These are phyloP conservation scores for Pholiota conissans DNA, from an alignment of 768 basidiomycete genomes.

Conservation along the genomic window DNA sequence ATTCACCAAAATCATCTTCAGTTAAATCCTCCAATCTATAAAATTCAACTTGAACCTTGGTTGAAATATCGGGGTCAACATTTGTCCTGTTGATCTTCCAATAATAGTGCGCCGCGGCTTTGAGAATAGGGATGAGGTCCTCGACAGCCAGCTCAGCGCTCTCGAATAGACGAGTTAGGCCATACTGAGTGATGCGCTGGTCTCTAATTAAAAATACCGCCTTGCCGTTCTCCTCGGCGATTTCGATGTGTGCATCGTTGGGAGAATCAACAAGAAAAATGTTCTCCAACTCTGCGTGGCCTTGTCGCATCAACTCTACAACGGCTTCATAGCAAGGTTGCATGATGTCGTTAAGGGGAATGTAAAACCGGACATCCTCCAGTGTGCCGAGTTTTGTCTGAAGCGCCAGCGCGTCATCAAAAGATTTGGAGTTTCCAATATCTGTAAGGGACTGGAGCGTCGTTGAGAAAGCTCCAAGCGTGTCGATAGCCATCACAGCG, in stretches of 20 bases:
- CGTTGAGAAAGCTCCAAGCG: slow-evolving; percentile 6
- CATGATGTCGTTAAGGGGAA: slow-evolving; percentile 7
- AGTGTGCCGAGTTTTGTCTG: slow-evolving; percentile 9
- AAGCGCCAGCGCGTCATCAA: slow-evolving; percentile 1
- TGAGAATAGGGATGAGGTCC: slow-evolving; percentile 7
- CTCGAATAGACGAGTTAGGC: slow-evolving; percentile 6
- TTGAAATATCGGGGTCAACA: background rate
- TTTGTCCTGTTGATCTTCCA: slow-evolving; percentile 14
- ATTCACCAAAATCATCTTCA: background rate
- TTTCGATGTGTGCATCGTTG: slow-evolving; percentile 10
- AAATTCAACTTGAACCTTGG: slow-evolving; percentile 7
- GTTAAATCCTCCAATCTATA: slow-evolving; percentile 1
- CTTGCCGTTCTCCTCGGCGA: slow-evolving; percentile 6
- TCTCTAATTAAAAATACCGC: slow-evolving; percentile 9
- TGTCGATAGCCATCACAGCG: slow-evolving; percentile 3
- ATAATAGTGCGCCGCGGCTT: slow-evolving; percentile 10
- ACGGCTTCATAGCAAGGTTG: slow-evolving; percentile 8
- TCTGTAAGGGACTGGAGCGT: background rate
- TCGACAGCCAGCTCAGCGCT: slow-evolving; percentile 4
- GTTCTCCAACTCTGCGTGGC: background rate
- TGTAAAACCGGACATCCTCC: slow-evolving; percentile 13
- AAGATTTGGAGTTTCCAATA: background rate
- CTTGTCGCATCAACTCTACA: background rate
- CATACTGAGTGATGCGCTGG: slow-evolving; percentile 8
- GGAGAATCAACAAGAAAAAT: slow-evolving; percentile 8